Percentiles rank a stretch among this genome's conserved stretches.
phyloP scores from a whole-genome alignment of 208 protist genomes.

The Endotrypanum monterogeii region DNA sequence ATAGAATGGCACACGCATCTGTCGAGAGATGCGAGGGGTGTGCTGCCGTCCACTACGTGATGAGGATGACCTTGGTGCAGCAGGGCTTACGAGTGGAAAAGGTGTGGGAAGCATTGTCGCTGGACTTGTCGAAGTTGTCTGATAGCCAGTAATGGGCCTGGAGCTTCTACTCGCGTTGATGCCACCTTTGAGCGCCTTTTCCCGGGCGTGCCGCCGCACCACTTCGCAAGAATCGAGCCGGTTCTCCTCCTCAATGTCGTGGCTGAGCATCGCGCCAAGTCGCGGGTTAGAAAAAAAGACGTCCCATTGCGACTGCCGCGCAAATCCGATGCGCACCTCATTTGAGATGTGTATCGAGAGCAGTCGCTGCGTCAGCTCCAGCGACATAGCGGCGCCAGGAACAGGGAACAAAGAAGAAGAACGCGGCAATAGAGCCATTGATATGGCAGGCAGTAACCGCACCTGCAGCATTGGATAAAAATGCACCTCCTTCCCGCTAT shows the following conservation, averaged over 20 bases:
- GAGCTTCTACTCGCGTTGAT: background rate
- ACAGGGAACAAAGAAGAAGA: background rate
- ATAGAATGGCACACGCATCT: background rate
- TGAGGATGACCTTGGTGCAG: background rate
- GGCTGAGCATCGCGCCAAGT: constrained; percentile 2
- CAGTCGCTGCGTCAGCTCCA: constrained; percentile 16
- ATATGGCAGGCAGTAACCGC: background rate
- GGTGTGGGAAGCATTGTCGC: background rate
- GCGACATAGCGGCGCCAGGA: background rate
- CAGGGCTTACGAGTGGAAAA: background rate
- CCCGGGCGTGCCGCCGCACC: constrained; percentile 6
- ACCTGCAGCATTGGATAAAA: constrained; percentile 28
- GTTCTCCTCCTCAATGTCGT: constrained; percentile 2
- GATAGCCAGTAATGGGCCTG: background rate
- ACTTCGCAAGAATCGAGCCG: constrained; percentile 11
- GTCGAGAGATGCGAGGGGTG: constrained; percentile 13
- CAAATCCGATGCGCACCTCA: background rate
- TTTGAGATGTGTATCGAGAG: constrained; percentile 10
- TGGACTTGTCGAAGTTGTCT: background rate
- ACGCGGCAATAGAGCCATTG: background rate
- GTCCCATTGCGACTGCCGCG: constrained; percentile 24
- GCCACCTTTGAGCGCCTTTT: background rate
- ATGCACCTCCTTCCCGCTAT: constrained; percentile 21
- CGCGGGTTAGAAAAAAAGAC: constrained; percentile 2
- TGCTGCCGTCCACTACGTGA: constrained; percentile 7